Base-by-base conservation (phyloP, 306 rosid species). In the Leucaena leucocephala region DNA sequence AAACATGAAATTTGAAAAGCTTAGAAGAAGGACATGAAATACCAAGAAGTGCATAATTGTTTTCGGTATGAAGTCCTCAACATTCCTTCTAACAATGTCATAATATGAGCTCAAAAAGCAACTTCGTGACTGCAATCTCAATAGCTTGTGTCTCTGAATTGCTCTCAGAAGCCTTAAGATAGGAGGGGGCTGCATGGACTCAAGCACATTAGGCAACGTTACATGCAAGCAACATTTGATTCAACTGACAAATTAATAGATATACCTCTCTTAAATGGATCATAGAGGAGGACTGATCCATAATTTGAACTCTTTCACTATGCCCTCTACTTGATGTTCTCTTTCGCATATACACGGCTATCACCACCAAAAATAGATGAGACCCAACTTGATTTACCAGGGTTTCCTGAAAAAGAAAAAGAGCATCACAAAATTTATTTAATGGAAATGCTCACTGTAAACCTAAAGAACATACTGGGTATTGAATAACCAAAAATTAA, bases 41-140 rank as follows among this genome's bases (percentile, higher is more conserved):
- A 94, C 98, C 97, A 94, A 78, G 94, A 94, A 94, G 86, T 94
- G 97, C 95, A 94, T 94, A 68, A 94, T 91, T 75, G 95, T 92
- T 89, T 94, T 94, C 40, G 98, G 98, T 62, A 94, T 80, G 67
- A 81, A 72, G 81, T 94, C 98, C 86, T 94, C 94, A 42, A 92
- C 87, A 78, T 91, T 94, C 85, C 89, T 92, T 81, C 97, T 86
- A 72, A 91, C 98, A 62, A 94, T 89, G 83, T 89, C 95, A 80
- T 91, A 92, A 85, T 94, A 94, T 55, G 98, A 94, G 83, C 86
- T 88, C 91, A 94, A 82, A 82, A 69, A 94, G 87, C 80, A 92
- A 86, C 87, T 91, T 94, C 14, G 92, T 94, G 81, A 83, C 91
- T 33, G 86, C 67, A 84, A 92, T 89, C 88, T 89, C 97, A 71